Conservation (phyloP, 2,329 filamentous ascomycete species). For the Geosmithia putterillii region DNA sequence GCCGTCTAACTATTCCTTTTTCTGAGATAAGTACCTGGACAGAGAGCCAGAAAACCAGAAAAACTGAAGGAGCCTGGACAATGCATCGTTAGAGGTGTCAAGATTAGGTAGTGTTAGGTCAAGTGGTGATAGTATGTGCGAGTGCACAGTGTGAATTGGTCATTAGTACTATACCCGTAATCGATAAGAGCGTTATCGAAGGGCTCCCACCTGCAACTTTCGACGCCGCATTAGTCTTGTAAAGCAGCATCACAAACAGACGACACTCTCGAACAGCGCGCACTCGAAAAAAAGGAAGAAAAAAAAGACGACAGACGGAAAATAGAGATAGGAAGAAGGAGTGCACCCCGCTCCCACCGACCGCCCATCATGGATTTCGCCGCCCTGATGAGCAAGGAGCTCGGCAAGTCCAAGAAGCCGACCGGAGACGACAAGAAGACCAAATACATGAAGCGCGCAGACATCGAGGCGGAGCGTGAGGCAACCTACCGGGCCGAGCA, state of each 20-base stretch:
- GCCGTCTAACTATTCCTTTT: too few relatives aligned
- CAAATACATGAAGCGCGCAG: slow-evolving; percentile 78
- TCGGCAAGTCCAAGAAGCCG: slow-evolving; percentile 62
- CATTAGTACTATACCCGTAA: slow-evolving; percentile 14
- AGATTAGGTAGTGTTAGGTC: too few relatives aligned
- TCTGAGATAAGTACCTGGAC: too few relatives aligned
- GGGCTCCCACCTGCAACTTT: background rate
- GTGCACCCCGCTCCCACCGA: too few relatives aligned
- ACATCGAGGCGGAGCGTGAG: slow-evolving; percentile 72
- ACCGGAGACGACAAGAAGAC: slow-evolving; percentile 38
- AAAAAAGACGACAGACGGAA: too few relatives aligned
- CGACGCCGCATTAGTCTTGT: too few relatives aligned
- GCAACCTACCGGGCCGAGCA: slow-evolving; percentile 76
- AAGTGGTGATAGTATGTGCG: background rate
- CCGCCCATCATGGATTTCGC: slow-evolving; percentile 76
- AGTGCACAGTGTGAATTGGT: slow-evolving; percentile 3
- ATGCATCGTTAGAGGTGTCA: background rate
- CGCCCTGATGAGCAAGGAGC: slow-evolving; percentile 83
- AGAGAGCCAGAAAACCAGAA: too few relatives aligned
- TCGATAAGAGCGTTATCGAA: slow-evolving; percentile 8
- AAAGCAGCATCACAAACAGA: too few relatives aligned
- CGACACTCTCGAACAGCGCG: background rate
- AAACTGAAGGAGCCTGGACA: too few relatives aligned
- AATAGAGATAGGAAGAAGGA: too few relatives aligned
- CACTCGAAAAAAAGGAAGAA: background rate